Conservation (phyloP, 1,139 yeast species). For the Scheffersomyces illinoinensis region DNA sequence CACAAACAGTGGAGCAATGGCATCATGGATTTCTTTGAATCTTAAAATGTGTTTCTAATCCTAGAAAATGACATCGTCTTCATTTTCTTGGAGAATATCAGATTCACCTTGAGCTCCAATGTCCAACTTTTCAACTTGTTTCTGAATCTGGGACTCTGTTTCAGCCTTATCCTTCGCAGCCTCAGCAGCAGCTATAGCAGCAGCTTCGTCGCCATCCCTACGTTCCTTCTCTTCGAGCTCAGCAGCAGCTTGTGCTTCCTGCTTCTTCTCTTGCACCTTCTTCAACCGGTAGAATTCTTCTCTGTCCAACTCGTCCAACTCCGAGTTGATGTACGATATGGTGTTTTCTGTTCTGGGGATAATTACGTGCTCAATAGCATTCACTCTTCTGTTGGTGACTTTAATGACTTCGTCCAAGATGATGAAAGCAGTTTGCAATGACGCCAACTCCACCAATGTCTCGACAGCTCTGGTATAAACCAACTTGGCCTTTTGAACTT, state of each 20-base stretch:
- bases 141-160: constrained; percentile 17
- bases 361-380: constrained; percentile 97
- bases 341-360: constrained; percentile 98
- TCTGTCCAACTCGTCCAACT: constrained; percentile 95
- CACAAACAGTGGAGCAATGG: neutral
- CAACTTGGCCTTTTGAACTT: constrained; percentile 89
- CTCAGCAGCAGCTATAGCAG: constrained; percentile 8
- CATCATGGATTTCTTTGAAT: neutral
- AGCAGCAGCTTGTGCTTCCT: constrained; percentile 67
- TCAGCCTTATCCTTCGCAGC: constrained; percentile 12
- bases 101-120: constrained; percentile 19
- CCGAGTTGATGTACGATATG: constrained; percentile 88
- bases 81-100: constrained; percentile 39
- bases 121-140: constrained; percentile 27
- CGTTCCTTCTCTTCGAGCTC: constrained; percentile 50
- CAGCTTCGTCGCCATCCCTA: constrained; percentile 6
- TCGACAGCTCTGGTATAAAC: constrained; percentile 96
- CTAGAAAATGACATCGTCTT: constrained; percentile 46
- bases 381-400: constrained; percentile 96
- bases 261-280: constrained; percentile 96
- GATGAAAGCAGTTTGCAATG: constrained; percentile 92
- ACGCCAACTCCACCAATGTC: constrained; percentile 91
- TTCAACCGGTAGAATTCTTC: constrained; percentile 96
- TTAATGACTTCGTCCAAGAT: constrained; percentile 96
- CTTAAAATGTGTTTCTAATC: neutral